Base-by-base conservation (phyloP, 1,139 yeast species). In the Kurtzmaniella quercitrusa region DNA sequence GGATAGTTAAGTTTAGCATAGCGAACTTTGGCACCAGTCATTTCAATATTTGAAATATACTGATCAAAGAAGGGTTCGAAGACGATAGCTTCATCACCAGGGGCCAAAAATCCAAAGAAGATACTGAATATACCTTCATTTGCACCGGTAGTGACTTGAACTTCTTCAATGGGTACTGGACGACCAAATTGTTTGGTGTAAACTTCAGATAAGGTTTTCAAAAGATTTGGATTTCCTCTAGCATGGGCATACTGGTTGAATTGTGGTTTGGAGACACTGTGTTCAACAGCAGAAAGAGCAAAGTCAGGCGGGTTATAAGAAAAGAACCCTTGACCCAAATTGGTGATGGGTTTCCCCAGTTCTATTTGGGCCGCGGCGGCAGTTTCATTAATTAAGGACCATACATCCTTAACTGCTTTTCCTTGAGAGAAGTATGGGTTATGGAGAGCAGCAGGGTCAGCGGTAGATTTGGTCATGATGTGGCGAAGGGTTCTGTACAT, bases 51-150 rank as follows among this genome's bases (percentile, higher is more conserved):
- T 42, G 97, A 82, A 50, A 93, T 87, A 65, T 93, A 93, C 66
- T 93, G 98, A 59, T 93, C 98, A 60, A 93, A 93, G 62, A 89
- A 93, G 2, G 98, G 98, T 63, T 93, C 96, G 60, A 93, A 87
- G n/a, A 93, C 97, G 63, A 93, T 86, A 16, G 85, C 98, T 64
- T 93, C 98, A 59, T 93, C 98, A 15, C 95, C 98, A 1, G 82
- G 79, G 41, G 87, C 78, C 50, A 93, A 67, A 53, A 90, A 85
- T 0, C 94, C 98, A 48, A 90, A 85, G 60, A 91, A 82, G 3
- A 86, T 81, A 1, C 96, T 67, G 46, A 88, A 75, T 73, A 93
- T 86, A 37, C 97, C 98, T 66, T 93, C 98, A 56, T 93, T 93
- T 39, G 98, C 98, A 45, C 98, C 98, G 1, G 98, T 91, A 37